Percentiles rank a stretch among this genome's conserved stretches.
These are phyloP conservation scores for Trichoderma hamatum DNA, from an alignment of 2,329 filamentous ascomycete species.

Conservation along the genomic window DNA sequence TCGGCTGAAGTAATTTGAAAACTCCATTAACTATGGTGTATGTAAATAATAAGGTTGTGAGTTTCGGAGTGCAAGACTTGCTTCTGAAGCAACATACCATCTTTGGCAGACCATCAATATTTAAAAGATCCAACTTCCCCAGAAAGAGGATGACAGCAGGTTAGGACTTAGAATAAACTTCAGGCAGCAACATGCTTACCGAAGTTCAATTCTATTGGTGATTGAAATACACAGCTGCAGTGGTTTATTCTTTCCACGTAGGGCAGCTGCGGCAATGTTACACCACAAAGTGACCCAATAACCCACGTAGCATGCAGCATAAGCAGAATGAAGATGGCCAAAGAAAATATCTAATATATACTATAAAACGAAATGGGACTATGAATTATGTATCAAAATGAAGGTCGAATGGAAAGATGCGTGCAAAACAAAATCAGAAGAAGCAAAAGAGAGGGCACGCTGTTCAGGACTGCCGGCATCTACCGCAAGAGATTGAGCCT, in stretches of 20 bases:
- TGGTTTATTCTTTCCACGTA: neutral
- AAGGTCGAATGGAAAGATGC: too few species aligned
- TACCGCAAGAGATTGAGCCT: too few species aligned
- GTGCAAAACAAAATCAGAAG: too few species aligned
- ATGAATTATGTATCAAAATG: too few species aligned
- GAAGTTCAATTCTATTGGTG: neutral
- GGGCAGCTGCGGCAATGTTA: neutral
- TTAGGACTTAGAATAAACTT: too few species aligned
- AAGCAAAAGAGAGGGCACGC: too few species aligned
- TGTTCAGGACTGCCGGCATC: too few species aligned
- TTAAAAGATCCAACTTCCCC: neutral
- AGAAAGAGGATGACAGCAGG: too few species aligned
- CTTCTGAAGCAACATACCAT: neutral
- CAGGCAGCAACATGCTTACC: neutral
- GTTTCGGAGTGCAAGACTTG: neutral
- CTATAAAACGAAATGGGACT: too few species aligned
- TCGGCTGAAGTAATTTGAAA: rapidly evolving
- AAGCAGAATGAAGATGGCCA: too few species aligned
- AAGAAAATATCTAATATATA: too few species aligned
- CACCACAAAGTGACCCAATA: neutral
- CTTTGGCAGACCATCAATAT: neutral
- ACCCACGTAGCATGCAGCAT: neutral
- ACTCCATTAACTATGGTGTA: neutral
- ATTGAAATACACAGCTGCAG: neutral
- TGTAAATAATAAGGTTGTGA: too few species aligned